phyloP scores from a whole-genome alignment of 345 rosid genomes.

The Brassica cretica region DNA sequence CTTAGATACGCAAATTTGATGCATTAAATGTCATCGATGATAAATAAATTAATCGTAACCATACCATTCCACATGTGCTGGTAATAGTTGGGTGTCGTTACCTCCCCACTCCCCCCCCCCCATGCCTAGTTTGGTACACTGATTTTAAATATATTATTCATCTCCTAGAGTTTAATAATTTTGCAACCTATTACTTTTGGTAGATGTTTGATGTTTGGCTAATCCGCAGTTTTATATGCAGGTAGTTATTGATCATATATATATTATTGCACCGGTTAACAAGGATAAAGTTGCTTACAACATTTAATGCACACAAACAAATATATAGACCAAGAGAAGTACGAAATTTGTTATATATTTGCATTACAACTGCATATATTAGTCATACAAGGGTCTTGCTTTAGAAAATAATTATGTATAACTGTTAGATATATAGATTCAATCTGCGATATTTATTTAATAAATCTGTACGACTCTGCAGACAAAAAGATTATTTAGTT shows the following conservation, averaged over 20 bases:
- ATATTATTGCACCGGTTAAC: neutral
- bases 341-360: neutral
- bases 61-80: constrained; percentile 14
- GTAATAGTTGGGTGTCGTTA: neutral
- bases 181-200: neutral
- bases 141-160: neutral
- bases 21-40: neutral
- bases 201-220: constrained; percentile 13
- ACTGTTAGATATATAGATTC: neutral
- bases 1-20: neutral
- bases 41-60: neutral
- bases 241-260: neutral
- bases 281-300: neutral
- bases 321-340: neutral
- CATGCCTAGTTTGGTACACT: neutral
- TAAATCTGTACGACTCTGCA: neutral
- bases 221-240: neutral
- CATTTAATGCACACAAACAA: neutral
- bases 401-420: neutral
- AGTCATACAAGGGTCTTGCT: neutral
- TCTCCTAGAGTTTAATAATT: neutral
- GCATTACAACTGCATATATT: neutral
- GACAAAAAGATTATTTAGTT: neutral
- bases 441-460: neutral
- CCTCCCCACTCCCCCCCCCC: neutral